Conservation (phyloP, 352 stramenopile genomes). For the Pythium folliculosum region DNA sequence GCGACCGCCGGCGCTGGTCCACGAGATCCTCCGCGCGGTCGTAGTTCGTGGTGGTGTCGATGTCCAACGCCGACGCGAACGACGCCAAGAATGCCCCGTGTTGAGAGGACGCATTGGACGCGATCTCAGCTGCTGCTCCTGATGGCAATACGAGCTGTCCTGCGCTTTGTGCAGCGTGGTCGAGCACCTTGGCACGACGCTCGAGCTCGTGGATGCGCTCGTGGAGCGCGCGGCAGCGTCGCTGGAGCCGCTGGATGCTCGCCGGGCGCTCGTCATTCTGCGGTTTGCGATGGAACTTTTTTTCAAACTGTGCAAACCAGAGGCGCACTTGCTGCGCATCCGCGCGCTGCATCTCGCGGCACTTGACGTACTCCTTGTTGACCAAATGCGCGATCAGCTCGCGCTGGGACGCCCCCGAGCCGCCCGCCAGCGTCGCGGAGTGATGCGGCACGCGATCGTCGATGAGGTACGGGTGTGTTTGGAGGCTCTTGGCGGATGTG, state of each 20-base stretch:
- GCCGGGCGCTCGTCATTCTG: constrained; percentile 35
- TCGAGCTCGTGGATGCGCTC: constrained; percentile 49
- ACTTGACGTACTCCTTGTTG: constrained; percentile 47
- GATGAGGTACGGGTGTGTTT: constrained; percentile 26
- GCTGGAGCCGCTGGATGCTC: constrained; percentile 41
- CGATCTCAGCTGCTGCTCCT: too few species aligned
- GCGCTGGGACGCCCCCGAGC: constrained; percentile 14
- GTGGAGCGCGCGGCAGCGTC: constrained; percentile 34
- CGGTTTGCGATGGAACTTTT: constrained; percentile 49
- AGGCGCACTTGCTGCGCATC: constrained; percentile 45
- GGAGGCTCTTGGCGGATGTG: constrained; percentile 16
- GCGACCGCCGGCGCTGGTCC: constrained; percentile 35
- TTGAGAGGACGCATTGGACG: too few species aligned
- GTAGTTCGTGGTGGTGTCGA: constrained; percentile 7
- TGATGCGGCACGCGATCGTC: constrained; percentile 5
- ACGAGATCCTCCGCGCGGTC: neutral
- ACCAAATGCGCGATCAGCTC: constrained; percentile 38
- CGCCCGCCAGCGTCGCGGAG: neutral
- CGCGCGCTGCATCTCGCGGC: constrained; percentile 34
- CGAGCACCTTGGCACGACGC: constrained; percentile 18
- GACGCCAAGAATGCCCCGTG: too few species aligned
- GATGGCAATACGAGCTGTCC: neutral
- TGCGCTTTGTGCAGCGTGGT: constrained; percentile 17
- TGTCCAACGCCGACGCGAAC: constrained; percentile 3
- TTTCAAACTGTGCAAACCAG: constrained; percentile 63